Conservation (phyloP, 2,329 filamentous ascomycete species). For the Xylaria sp. region DNA sequence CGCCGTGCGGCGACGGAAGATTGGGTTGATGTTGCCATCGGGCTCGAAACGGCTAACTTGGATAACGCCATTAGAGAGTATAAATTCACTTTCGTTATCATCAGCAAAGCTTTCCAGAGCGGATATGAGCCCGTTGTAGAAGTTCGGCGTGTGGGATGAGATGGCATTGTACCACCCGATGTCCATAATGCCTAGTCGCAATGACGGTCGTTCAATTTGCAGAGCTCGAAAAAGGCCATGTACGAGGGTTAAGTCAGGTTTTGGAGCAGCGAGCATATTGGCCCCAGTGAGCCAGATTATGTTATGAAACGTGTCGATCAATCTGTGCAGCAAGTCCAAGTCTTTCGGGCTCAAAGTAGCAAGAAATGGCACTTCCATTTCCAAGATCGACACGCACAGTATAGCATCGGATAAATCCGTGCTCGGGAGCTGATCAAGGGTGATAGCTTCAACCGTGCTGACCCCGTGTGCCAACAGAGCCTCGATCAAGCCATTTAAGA, state of each 20-base stretch:
- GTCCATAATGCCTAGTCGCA: constrained; percentile 29
- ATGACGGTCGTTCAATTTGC: constrained; percentile 39
- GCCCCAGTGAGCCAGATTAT: constrained; percentile 38
- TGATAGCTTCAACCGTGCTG: neutral
- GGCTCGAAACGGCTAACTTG: neutral
- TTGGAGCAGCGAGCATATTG: constrained; percentile 27
- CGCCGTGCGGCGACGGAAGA: neutral
- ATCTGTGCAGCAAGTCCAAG: constrained; percentile 11
- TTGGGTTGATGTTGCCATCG: neutral
- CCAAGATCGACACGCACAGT: constrained; percentile 29
- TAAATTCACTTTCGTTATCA: constrained; percentile 26
- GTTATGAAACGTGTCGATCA: constrained; percentile 16
- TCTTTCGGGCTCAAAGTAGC: constrained; percentile 14
- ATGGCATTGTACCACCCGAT: constrained; percentile 12
- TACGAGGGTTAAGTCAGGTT: constrained; percentile 33
- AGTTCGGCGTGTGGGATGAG: neutral
- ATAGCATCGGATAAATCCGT: neutral
- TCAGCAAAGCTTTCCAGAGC: neutral
- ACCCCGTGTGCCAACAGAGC: neutral
- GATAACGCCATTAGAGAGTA: neutral
- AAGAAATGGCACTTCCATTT: constrained; percentile 24
- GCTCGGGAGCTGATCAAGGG: neutral
- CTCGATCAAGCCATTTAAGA: neutral
- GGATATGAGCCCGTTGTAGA: neutral
- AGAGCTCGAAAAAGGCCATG: constrained; percentile 37